Conservation (phyloP, 163 green algal species). For the Trebouxia gelatinosa region DNA sequence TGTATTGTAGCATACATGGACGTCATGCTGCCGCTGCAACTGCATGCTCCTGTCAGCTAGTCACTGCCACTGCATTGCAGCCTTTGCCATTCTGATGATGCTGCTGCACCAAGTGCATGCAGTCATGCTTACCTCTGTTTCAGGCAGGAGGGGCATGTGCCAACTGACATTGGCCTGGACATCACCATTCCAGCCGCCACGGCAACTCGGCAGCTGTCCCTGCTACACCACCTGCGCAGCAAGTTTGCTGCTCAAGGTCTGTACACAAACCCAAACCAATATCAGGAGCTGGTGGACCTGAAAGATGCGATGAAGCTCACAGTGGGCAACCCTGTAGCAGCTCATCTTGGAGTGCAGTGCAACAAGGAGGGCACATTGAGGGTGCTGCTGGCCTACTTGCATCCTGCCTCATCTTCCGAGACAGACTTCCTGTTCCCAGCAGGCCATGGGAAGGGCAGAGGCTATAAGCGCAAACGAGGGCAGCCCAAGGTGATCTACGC, state of each 20-base stretch:
- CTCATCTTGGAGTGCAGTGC: constrained; percentile 16
- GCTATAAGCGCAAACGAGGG: constrained; percentile 26
- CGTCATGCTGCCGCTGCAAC: too few species aligned
- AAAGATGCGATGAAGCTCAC: constrained; percentile 14
- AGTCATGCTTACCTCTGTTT: too few species aligned
- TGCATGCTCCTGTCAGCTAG: too few species aligned
- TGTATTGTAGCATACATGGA: background rate
- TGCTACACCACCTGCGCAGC: background rate
- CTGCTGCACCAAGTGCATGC: too few species aligned
- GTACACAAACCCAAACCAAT: background rate
- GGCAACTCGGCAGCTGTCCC: constrained; percentile 3
- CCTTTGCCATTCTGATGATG: too few species aligned
- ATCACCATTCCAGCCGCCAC: constrained; percentile 16
- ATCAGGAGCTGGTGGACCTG: constrained; percentile 2
- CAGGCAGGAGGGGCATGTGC: constrained; percentile 18
- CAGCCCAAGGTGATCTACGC: background rate
- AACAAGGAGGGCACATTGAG: constrained; percentile 8
- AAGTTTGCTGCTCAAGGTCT: background rate
- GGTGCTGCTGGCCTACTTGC: constrained; percentile 30
- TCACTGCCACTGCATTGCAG: too few species aligned
- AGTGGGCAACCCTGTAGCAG: background rate
- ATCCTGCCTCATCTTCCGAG: constrained; percentile 29
- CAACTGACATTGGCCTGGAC: background rate
- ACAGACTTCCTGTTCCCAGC: constrained; percentile 39
- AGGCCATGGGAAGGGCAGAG: background rate